Evolutionary conservation across 192 early-diverging fungal genomes (phyloP).

Genomic region (Martensiomyces pterosporus): DNA sequence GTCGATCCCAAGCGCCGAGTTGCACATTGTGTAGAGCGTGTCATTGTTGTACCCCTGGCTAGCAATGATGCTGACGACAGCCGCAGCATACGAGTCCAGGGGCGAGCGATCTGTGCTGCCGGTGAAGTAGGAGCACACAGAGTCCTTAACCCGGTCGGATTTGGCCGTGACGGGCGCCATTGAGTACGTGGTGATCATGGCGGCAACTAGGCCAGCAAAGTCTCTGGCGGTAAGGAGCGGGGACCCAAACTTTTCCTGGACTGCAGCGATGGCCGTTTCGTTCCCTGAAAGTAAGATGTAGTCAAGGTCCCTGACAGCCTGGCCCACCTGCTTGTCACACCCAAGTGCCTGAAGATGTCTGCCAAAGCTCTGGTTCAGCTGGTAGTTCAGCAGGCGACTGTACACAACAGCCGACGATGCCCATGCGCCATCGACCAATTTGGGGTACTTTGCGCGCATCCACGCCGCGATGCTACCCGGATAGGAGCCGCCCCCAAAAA

Average conservation of each 20-base stretch:
- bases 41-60: no score
- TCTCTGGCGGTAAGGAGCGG: not conserved
- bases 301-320: constrained; percentile 35
- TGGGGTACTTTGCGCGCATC: constrained; percentile 58
- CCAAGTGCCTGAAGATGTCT: constrained; percentile 12
- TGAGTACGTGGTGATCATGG: not conserved
- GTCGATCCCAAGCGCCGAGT: constrained; percentile 1
- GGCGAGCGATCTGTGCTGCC: no score
- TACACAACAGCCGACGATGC: constrained; percentile 63
- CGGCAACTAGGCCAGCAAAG: constrained; percentile 10
- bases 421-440: constrained; percentile 57
- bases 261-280: not conserved
- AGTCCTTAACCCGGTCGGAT: not conserved
- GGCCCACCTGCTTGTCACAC: constrained; percentile 18
- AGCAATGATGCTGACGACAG: no score
- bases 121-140: constrained; percentile 6
- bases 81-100: not conserved
- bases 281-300: constrained; percentile 11
- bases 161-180: constrained; percentile 2
- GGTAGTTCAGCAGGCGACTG: constrained; percentile 51
- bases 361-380: constrained; percentile 48
- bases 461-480: constrained; percentile 67
- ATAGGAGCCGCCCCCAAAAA: constrained; percentile 65
- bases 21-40: not conserved
- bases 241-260: constrained; percentile 7